Base-by-base conservation (phyloP, 257 asterid genomes). In the Solanum pinnatisectum region DNA sequence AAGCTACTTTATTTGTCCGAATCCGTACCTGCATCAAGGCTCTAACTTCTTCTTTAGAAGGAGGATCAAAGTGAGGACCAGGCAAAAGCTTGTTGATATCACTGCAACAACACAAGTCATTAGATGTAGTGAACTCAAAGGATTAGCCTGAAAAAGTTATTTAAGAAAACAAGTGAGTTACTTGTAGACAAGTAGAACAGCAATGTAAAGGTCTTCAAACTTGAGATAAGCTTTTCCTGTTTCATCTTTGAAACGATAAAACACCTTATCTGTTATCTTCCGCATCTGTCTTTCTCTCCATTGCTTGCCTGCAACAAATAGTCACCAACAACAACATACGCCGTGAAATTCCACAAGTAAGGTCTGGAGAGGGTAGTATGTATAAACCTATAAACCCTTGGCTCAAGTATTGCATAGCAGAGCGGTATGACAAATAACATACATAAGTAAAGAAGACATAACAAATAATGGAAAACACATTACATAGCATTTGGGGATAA, bases 51-150 rank as follows among this genome's bases (percentile, higher is more conserved):
- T 93, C 98, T 89, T 90, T 95, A 42, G 98, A 78, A 8, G 99
- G 98, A 79, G 99, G 99, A 72, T 96, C 99, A 40, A 96, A 94
- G 90, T 96, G 99, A 60, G 95, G 97, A 87, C 99, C 98, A 32
- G 99, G 98, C 95, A 96, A 91, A 83, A 90, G 96, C 94, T 95
- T 96, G 67, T 96, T 96, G 79, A 96, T 90, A 87, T 96, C 99
- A 88, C 98, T 96, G 77, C 91, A 92, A 88, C 18, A 72, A 13
- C 27, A 84, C n/a, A 87, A 63, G 16, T 8, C 42, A 59, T 40
- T 37, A 76, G 67, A 33, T 37, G 35, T 12, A 67, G 36, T 8
- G 20, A 67, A 76, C 6, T 76, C 59, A 14, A 39, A 11, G 4
- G 6, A 39, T 76, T 6, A 60, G 44, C 86, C 83, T 30, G 25